Conservation (phyloP, 2,329 filamentous ascomycete species). For the Aspergillus awamori region DNA sequence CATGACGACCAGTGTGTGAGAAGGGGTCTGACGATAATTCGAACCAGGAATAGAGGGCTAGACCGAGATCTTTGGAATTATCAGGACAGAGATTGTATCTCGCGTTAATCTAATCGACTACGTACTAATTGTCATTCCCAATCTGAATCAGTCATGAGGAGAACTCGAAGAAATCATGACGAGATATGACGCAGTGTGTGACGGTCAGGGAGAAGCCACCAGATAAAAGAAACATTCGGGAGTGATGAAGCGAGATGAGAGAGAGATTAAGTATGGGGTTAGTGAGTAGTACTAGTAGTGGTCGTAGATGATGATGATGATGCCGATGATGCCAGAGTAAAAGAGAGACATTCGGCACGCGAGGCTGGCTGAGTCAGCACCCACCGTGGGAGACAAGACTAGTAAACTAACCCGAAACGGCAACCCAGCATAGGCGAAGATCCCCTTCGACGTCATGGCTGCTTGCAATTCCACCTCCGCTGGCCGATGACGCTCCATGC, state of each 20-base stretch:
- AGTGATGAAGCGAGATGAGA: not conserved
- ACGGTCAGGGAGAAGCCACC: not conserved
- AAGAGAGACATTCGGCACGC: not conserved
- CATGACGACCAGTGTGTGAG: not conserved
- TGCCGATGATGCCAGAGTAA: not conserved
- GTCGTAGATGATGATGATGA: not conserved
- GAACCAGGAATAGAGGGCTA: not conserved
- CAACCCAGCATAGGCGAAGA: not conserved
- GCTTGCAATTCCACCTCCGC: not conserved
- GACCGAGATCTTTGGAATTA: not conserved
- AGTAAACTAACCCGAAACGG: not conserved
- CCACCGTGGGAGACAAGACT: not conserved
- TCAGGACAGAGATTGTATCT: not conserved
- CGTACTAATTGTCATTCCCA: not conserved
- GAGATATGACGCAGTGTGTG: constrained; percentile 3
- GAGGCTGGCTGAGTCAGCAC: not conserved
- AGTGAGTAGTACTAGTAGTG: not conserved
- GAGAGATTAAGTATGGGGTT: not conserved
- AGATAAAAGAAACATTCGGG: not conserved
- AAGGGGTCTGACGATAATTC: not conserved
- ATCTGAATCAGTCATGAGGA: not conserved
- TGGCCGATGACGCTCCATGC: constrained; percentile 2
- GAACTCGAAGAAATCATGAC: not conserved
- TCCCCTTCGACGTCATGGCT: not conserved
- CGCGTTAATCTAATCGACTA: not conserved